Conservation (phyloP, 2,329 filamentous ascomycete species). For the Apiospora sp. region DNA sequence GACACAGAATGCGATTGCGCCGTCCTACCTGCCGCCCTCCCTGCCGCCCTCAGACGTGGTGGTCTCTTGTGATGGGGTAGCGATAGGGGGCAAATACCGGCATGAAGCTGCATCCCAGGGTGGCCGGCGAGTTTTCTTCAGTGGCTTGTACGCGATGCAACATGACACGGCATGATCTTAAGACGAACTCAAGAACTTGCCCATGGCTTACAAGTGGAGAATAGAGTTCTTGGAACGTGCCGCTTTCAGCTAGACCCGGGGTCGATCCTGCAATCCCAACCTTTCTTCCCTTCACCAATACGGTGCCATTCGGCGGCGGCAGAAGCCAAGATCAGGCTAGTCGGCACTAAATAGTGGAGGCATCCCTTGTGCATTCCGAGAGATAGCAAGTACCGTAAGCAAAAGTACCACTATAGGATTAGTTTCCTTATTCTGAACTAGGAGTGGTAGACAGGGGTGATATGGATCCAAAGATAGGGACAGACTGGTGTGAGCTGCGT, state of each 20-base stretch:
- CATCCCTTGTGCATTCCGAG: background rate
- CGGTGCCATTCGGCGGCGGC: background rate
- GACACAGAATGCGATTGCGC: background rate
- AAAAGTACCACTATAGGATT: background rate
- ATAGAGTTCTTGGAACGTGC: slow-evolving; percentile 1
- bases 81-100: background rate
- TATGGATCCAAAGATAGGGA: background rate
- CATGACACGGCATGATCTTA: background rate
- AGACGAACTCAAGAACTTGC: background rate
- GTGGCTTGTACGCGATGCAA: background rate
- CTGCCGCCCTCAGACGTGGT: background rate
- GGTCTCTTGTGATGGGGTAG: background rate
- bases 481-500: background rate
- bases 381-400: background rate
- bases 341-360: background rate
- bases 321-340: background rate
- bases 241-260: slow-evolving; percentile 9
- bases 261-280: background rate
- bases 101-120: background rate
- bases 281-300: background rate
- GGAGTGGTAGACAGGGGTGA: background rate
- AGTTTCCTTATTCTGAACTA: background rate
- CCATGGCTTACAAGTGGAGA: slow-evolving; percentile 5
- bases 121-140: background rate
- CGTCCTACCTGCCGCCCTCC: background rate